A percentile compares a stretch with the other conserved stretches of the same genome.
Evolutionary conservation across 2,329 filamentous ascomycete species (phyloP).

Genomic region (Fusarium haematococcum): DNA sequence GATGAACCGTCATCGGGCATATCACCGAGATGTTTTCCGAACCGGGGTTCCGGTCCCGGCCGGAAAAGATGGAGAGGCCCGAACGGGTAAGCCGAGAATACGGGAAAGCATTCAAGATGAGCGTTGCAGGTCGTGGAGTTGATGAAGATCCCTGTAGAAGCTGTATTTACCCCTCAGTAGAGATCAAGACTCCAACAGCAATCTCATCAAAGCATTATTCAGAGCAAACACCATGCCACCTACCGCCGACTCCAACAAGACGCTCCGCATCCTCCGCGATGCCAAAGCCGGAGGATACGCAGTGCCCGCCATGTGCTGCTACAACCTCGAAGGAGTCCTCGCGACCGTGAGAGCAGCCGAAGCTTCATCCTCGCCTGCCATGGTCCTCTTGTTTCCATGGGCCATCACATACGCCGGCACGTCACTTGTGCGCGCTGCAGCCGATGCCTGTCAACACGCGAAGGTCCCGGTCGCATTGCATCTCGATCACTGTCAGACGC

Average conservation of each 20-base stretch:
- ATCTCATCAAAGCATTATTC: not conserved
- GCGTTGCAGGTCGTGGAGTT: not conserved
- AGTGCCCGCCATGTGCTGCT: slow-evolving; percentile 65
- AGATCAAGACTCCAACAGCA: not conserved
- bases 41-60: not conserved
- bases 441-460: slow-evolving; percentile 64
- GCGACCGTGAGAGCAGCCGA: slow-evolving; percentile 76
- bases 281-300: slow-evolving; percentile 57
- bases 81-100: not conserved
- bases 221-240: not conserved
- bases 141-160: not conserved
- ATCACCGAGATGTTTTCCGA: not conserved
- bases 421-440: slow-evolving; percentile 65
- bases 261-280: slow-evolving; percentile 3
- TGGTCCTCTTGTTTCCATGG: slow-evolving; percentile 81
- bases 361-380: slow-evolving; percentile 70
- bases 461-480: slow-evolving; percentile 71
- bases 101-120: not conserved
- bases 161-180: not conserved
- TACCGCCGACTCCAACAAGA: not conserved
- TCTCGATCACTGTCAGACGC: slow-evolving; percentile 74
- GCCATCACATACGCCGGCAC: slow-evolving; percentile 72
- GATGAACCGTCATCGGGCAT: not conserved
- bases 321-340: slow-evolving; percentile 78
- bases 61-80: not conserved